Base-by-base conservation (phyloP, 1,284 basidiomycete genomes). In the Thelephora terrestris region DNA sequence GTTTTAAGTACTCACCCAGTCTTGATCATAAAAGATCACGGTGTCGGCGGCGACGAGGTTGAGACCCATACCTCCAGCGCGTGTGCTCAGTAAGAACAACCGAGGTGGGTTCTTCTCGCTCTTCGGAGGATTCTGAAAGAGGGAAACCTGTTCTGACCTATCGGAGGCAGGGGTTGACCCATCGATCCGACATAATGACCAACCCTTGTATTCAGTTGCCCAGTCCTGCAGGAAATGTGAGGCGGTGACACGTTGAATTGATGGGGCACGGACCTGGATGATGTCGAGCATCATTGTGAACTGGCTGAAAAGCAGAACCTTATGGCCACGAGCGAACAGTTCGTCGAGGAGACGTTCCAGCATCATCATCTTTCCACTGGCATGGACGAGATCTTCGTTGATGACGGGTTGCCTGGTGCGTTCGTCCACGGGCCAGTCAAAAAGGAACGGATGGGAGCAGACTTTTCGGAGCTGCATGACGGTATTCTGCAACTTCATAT, bases 261-360 rank as follows among this genome's bases (percentile, higher is more conserved):
- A 38, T 51, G 27, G 45, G 1, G 44, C 5, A 62, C 69, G 46
- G 45, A 88, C 88, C 74, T 93, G 81, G 50, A 98, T 88, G 54
- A 98, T 89, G 61, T 99, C 88, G 46, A 98, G 70, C 91, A 97
- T 93, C 1, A 86, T 93, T 40, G 87, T 94, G 65, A 99, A 96
- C 67, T 97, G 93, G 49, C 87, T 86, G 67, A 99, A 99, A 29
- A 98, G 65, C 25, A 99, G 70, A 0, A 97, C 94, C 64, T 94
- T 95, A 68, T 97, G 94, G 5, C 77, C 79, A 10, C 81, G 69
- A 20, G 71, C 71, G 65, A 96, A 91, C n/a, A 99, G 68, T 48
- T 84, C 91, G 39, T 81, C 81, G 2, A 99, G 73, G 12, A 99
- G 68, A 10, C 92, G 81, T 56, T 97, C 90, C 0, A 98, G 77